Base-by-base conservation (phyloP, 2,329 filamentous ascomycete genomes). In the Rhytidhysteron rufulum region DNA sequence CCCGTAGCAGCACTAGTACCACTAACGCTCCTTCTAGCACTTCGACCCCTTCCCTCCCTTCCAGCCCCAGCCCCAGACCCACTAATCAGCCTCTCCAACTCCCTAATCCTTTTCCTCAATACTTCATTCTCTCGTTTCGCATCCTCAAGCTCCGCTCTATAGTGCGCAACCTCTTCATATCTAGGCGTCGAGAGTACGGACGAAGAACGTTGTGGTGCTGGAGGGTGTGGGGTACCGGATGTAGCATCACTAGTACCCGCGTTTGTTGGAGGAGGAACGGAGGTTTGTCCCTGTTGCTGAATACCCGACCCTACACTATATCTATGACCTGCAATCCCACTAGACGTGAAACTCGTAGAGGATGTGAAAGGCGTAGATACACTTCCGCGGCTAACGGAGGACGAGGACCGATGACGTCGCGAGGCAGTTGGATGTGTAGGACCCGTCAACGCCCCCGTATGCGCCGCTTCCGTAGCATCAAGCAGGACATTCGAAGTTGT, bases 321-420 rank as follows among this genome's bases (percentile, higher is more conserved):
- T 3, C 62, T 51, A 31, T 59, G 58, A 8, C 53, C 44, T 29
- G 53, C 46, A 22, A 55, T 48, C 8, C 52, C 49, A 21, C 44
- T 41, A n/a, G n/a, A n/a, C 11, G 39, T 6, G 34, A 34, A 45
- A 7, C 40, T 43, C 16, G 39, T 41, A 10, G 38, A 34, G 8
- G 40, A 40, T 11, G 5, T 42, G 27, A 46, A 45, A 9, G 45
- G 38, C 2, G 42, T 40, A 35, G 33, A 47, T 8, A 46, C 43
- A 38, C 53, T 53, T 21, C 44, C 55, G 18, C 60, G 56, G 21
- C 74, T 77, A 11, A 79, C 66, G 44, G 71, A 78, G 5, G 73
- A 77, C 7, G 72, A 77, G 16, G 75, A 79, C 36, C 77, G 73
- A 55, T 81, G 76, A 38, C 78, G 72, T 37, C 68, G 77, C 42